Evolutionary conservation across 2,329 filamentous ascomycete genomes (phyloP).

Genomic region (Penicillium sclerotigenum): DNA sequence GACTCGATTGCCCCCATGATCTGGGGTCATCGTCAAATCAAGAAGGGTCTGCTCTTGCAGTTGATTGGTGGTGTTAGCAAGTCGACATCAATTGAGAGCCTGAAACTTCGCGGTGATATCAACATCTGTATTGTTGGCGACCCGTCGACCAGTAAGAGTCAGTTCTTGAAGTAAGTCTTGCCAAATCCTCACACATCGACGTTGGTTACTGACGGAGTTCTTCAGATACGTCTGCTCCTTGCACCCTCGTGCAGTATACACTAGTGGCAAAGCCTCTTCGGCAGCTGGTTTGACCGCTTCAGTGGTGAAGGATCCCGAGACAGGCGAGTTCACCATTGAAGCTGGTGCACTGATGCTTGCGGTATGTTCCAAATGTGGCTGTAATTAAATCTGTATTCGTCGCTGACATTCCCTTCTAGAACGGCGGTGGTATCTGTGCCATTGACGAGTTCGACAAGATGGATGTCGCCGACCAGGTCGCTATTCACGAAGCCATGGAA

Average conservation of each 20-base stretch:
- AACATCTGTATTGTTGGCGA: slow-evolving; percentile 99
- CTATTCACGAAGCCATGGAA: slow-evolving; percentile 99
- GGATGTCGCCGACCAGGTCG: slow-evolving; percentile 95
- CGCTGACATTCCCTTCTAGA: slow-evolving; percentile 25
- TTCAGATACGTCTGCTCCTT: slow-evolving; percentile 77
- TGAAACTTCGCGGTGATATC: slow-evolving; percentile 94
- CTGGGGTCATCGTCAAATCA: slow-evolving; percentile 95
- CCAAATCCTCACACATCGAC: too few species aligned
- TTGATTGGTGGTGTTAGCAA: slow-evolving; percentile 96
- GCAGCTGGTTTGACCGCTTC: slow-evolving; percentile 96
- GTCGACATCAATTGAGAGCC: slow-evolving; percentile 77
- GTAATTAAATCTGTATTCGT: slow-evolving; percentile 2
- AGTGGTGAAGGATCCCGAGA: slow-evolving; percentile 97
- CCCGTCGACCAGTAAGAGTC: slow-evolving; percentile 93
- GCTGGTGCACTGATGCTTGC: slow-evolving; percentile 97
- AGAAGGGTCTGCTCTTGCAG: slow-evolving; percentile 92
- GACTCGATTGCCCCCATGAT: slow-evolving; percentile 95
- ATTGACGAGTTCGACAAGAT: slow-evolving; percentile 99
- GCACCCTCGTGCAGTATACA: slow-evolving; percentile 94
- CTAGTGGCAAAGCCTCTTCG: slow-evolving; percentile 94
- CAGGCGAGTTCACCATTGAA: slow-evolving; percentile 97
- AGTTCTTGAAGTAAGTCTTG: slow-evolving; percentile 77
- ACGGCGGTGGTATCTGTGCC: slow-evolving; percentile 89
- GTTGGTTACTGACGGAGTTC: background rate
- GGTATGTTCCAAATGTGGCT: slow-evolving; percentile 34